Evolutionary conservation across 345 rosid species (phyloP).

Genomic region (Odontarrhena argentea): DNA sequence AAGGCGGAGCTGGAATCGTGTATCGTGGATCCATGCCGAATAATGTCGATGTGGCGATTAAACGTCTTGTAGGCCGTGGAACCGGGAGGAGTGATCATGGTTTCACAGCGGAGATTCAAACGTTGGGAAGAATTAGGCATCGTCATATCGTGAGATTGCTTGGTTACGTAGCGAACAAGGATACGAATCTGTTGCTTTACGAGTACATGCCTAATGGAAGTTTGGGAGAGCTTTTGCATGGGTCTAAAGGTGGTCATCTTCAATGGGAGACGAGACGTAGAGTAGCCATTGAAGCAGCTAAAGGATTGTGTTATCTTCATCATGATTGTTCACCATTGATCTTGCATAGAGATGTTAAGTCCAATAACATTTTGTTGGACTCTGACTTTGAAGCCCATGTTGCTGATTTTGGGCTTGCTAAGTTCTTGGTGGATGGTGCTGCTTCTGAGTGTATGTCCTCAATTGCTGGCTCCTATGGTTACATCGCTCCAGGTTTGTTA

Average conservation of each 20-base stretch:
- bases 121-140: slow-evolving; percentile 80
- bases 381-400: slow-evolving; percentile 84
- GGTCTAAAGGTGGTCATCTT: slow-evolving; percentile 84
- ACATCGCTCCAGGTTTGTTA: slow-evolving; percentile 84
- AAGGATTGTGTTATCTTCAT: slow-evolving; percentile 86
- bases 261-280: slow-evolving; percentile 73
- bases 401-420: slow-evolving; percentile 94
- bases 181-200: slow-evolving; percentile 72
- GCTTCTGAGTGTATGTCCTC: slow-evolving; percentile 91
- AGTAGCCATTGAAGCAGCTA: slow-evolving; percentile 80
- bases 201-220: slow-evolving; percentile 95
- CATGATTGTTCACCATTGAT: slow-evolving; percentile 93
- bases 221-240: slow-evolving; percentile 82
- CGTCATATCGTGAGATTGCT: slow-evolving; percentile 80
- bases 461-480: slow-evolving; percentile 91
- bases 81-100: slow-evolving; percentile 72
- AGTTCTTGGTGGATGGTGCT: slow-evolving; percentile 78
- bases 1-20: slow-evolving; percentile 92
- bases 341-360: slow-evolving; percentile 90
- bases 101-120: slow-evolving; percentile 90
- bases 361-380: slow-evolving; percentile 83
- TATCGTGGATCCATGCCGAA: slow-evolving; percentile 82
- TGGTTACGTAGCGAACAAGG: slow-evolving; percentile 83
- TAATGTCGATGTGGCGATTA: slow-evolving; percentile 75
- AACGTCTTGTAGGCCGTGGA: slow-evolving; percentile 71